Evolutionary conservation across 2,329 filamentous ascomycete species (phyloP), one percentile per base, ranked within the genome.

Genomic region (Fusarium sulawesiense): DNA sequence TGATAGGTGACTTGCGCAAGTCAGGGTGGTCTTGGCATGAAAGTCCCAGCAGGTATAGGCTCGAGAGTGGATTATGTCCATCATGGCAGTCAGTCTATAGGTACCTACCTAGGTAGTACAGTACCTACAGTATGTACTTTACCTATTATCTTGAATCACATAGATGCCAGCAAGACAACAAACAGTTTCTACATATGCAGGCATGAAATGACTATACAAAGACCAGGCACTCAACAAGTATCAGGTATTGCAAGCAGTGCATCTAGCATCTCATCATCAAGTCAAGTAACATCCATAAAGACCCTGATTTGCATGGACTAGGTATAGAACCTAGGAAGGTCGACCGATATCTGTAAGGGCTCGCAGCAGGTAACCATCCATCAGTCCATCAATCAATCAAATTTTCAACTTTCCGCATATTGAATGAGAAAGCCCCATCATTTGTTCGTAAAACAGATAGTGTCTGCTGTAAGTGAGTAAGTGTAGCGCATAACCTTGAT

Each of bases 401-500:
- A 51, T 27, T 67, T 40, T 46, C 42, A 49, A 54, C 42, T 63
- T 67, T 62, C 41, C 60, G 48, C 66, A 69, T 70, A 42, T n/a
- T 42, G 49, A 53, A 41, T 42, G 23, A n/a, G 20, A 60, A 65
- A 66, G 47, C 41, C 51, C 64, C 64, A 67, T 67, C 34, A 51
- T 40, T 37, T 42, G 27, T 41, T 41, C 8, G 27, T 34, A 42
- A 34, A 37, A 37, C 12, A 46, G 49, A 23, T 20, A 32, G 25
- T 16, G 30, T 32, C 37, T 34, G 10, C 29, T 61, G 46, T 34
- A 45, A 60, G 44, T 18, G 20, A 62, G 32, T 42, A 45, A 60
- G 44, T 14, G 20, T 63, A 64, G 59, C 20, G 59, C 60, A 64
- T 49, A 65, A 65, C 60, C 47, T 60, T 65, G 62, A 65, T 66